A percentile compares a stretch with the other conserved stretches of the same genome.
Evolutionary conservation across 208 protist genomes (phyloP).

Genomic region (Herpetomonas muscarum): DNA sequence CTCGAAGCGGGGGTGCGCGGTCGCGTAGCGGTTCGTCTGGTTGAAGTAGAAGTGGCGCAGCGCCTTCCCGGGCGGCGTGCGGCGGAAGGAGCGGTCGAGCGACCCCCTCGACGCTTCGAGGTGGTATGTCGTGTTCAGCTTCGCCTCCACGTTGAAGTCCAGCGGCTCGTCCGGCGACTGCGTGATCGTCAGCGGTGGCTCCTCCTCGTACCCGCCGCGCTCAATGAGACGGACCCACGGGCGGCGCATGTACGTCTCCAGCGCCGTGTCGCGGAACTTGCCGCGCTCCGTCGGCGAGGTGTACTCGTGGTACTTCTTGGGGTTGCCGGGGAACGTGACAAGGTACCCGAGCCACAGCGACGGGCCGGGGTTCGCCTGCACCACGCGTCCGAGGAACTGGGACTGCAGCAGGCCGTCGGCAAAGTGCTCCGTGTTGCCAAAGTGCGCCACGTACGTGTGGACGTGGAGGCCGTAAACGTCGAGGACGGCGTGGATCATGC

Average conservation of each 20-base stretch:
- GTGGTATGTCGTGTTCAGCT: constrained; percentile 32
- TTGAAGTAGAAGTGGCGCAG: constrained; percentile 67
- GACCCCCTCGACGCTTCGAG: constrained; percentile 22
- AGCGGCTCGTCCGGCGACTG: constrained; percentile 13
- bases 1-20: constrained; percentile 62
- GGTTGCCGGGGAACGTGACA: constrained; percentile 60
- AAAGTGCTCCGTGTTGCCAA: constrained; percentile 83
- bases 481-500: constrained; percentile 60
- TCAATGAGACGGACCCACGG: constrained; percentile 59
- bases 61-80: constrained; percentile 27
- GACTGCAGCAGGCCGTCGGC: constrained; percentile 83
- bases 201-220: constrained; percentile 66
- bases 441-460: constrained; percentile 75
- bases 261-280: constrained; percentile 58
- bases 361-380: constrained; percentile 41
- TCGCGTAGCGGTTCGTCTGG: constrained; percentile 52
- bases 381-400: constrained; percentile 61
- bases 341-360: constrained; percentile 79
- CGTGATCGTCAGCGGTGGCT: constrained; percentile 15
- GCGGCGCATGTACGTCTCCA: constrained; percentile 56
- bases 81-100: constrained; percentile 44
- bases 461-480: constrained; percentile 63
- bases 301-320: constrained; percentile 47
- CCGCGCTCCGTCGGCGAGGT: constrained; percentile 31
- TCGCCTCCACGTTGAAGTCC: constrained; percentile 65